Conservation (phyloP, 2,329 filamentous ascomycete species). For the Colletotrichum liaoningense region DNA sequence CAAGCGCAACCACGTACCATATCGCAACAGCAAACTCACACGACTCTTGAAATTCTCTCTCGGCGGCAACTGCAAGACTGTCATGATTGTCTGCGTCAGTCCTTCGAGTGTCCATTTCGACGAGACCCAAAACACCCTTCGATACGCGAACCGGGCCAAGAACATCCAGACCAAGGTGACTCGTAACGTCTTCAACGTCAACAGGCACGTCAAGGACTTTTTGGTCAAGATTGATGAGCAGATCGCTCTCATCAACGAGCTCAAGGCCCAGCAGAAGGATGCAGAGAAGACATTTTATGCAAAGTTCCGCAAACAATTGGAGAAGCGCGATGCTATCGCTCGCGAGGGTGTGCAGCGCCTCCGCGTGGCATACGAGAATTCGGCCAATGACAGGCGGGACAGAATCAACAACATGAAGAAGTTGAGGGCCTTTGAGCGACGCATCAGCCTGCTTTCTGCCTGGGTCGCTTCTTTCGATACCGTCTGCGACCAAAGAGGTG, state of each 20-base stretch:
- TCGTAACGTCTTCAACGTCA: conserved; percentile 99
- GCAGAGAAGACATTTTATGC: conserved; percentile 83
- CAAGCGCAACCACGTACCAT: conserved; percentile 94
- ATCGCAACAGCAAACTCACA: conserved; percentile 97
- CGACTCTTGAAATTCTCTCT: conserved; percentile 96
- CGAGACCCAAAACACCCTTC: conserved; percentile 96
- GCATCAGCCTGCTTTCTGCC: conserved; percentile 86
- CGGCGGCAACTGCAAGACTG: conserved; percentile 97
- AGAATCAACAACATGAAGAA: conserved; percentile 84
- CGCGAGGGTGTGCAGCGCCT: conserved; percentile 85
- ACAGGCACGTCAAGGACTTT: conserved; percentile 98
- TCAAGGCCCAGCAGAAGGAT: conserved; percentile 93
- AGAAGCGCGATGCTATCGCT: conserved; percentile 81
- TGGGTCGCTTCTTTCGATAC: conserved; percentile 95
- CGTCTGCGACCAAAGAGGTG: conserved; percentile 78
- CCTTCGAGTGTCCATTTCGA: conserved; percentile 97
- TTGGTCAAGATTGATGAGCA: conserved; percentile 99
- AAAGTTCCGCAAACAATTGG: conserved; percentile 91
- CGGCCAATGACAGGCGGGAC: conserved; percentile 80
- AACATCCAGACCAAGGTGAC: conserved; percentile 99
- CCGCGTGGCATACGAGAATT: conserved; percentile 85
- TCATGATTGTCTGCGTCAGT: conserved; percentile 99
- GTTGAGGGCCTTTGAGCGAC: conserved; percentile 82
- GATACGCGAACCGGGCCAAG: conserved; percentile 97
- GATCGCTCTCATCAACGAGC: conserved; percentile 94